Evolutionary conservation across 805 yeast genomes (phyloP), one percentile per base, ranked within the genome.

Genomic region (Sporopachydermia lactativora): DNA sequence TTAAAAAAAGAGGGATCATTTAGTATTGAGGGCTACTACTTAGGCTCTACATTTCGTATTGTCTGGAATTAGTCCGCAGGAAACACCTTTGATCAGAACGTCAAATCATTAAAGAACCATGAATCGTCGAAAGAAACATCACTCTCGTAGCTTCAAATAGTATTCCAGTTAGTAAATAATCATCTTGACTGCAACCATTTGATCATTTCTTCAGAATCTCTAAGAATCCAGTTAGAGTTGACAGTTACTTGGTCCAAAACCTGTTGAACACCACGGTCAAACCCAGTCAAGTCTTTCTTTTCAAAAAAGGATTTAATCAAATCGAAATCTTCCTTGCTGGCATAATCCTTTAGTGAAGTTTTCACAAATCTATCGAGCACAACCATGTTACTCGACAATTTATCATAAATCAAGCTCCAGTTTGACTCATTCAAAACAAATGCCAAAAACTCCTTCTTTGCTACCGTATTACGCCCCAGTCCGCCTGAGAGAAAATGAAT

Each of bases 181-280:
- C 46, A 45, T 17, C 51, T 52, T 4, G 48, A 49, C 37, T 39
- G 41, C 19, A 75, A 57, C 75, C 76, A 75, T 13, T 45, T 44
- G 28, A 50, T 49, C n/a, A 76, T 71, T 34, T 53, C 61, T 4
- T 46, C 52, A 3, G 48, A 45, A 47, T 71, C 76, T 17, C 73
- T 59, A 36, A 60, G 59, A 34, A 58, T 57, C 83, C 83, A 80
- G 18, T 58, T 55, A 11, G 68, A 60, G 43, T 68, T 64, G 37
- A 70, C 64, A 36, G 63, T 60, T 42, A 78, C 64, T 28, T 65
- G 62, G 52, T 79, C 85, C 52, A 75, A 54, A 15, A 70, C 66
- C 55, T 76, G 81, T 17, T 59, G 60, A 42, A 71, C 59, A 28
- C 77, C 70, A 56, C 75, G 66, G 48, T 76, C 80, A 47, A 70